phyloP scores from a whole-genome alignment of 106 monocot genomes.

The Narthecium ossifragum region DNA sequence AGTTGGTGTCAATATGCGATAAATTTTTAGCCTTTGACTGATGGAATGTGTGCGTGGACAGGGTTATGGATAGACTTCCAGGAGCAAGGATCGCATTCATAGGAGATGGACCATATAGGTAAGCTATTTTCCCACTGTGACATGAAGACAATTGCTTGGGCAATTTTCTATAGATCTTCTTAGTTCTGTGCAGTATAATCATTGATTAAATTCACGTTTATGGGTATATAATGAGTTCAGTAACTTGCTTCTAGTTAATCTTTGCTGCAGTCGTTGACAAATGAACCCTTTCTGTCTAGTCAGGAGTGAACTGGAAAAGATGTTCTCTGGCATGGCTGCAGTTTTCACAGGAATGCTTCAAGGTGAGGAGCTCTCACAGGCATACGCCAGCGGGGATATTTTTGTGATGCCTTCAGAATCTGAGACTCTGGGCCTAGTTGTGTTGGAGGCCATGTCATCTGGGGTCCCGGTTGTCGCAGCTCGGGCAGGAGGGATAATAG shows the following conservation, averaged over 20 bases:
- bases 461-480: conserved; percentile 82
- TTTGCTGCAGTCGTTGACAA: background rate
- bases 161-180: background rate
- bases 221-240: too few relatives aligned
- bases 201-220: too few relatives aligned
- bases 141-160: background rate
- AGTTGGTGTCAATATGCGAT: too few relatives aligned
- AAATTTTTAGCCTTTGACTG: too few relatives aligned
- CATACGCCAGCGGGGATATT: conserved; percentile 87
- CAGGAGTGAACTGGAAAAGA: conserved; percentile 77
- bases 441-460: conserved; percentile 96
- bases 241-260: too few relatives aligned
- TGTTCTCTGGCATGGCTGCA: conserved; percentile 72
- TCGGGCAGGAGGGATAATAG: conserved; percentile 83
- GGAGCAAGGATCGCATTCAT: conserved; percentile 81
- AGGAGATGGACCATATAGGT: conserved; percentile 96
- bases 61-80: conserved; percentile 89
- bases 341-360: conserved; percentile 93
- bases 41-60: conserved; percentile 18
- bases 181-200: too few relatives aligned
- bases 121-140: background rate
- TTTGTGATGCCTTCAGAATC: conserved; percentile 96
- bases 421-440: conserved; percentile 85
- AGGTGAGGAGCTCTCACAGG: conserved; percentile 90
- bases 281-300: background rate